Percentiles rank a stretch among this genome's conserved stretches.
These are phyloP conservation scores for Conidiobolus incongruus DNA, from an alignment of 371 early-diverging fungal species.

Conservation along the genomic window DNA sequence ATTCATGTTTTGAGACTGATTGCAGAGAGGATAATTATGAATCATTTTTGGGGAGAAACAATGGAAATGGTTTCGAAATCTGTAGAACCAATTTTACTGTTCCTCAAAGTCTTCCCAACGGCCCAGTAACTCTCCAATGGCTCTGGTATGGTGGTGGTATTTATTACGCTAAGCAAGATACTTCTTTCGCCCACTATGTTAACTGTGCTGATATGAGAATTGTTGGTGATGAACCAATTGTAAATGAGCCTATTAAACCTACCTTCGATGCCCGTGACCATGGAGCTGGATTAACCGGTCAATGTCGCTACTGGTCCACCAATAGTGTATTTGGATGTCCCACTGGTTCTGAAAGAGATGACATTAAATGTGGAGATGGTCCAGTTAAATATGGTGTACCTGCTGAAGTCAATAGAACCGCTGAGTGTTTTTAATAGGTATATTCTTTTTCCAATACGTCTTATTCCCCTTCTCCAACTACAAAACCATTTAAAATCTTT, in stretches of 20 bases:
- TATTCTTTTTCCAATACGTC: no score
- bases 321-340: neutral
- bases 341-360: neutral
- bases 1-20: slow-evolving; percentile 23
- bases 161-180: slow-evolving; percentile 18
- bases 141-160: slow-evolving; percentile 21
- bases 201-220: slow-evolving; percentile 22
- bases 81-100: slow-evolving; percentile 22
- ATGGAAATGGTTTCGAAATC: slow-evolving; percentile 15
- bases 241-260: slow-evolving; percentile 6
- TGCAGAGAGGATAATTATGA: slow-evolving; percentile 13
- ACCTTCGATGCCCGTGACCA: neutral
- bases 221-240: slow-evolving; percentile 20
- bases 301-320: slow-evolving; percentile 1
- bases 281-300: neutral
- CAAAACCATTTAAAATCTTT: no score
- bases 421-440: no score
- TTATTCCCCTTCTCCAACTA: no score
- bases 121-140: slow-evolving; percentile 28
- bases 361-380: neutral
- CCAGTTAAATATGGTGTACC: neutral
- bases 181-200: slow-evolving; percentile 28
- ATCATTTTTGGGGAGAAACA: slow-evolving; percentile 7
- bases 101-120: slow-evolving; percentile 22
- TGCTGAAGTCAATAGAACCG: no score